These are phyloP conservation scores for Geopyxis carbonaria DNA, from an alignment of 495 filamentous ascomycete genomes.

Conservation along the genomic window DNA sequence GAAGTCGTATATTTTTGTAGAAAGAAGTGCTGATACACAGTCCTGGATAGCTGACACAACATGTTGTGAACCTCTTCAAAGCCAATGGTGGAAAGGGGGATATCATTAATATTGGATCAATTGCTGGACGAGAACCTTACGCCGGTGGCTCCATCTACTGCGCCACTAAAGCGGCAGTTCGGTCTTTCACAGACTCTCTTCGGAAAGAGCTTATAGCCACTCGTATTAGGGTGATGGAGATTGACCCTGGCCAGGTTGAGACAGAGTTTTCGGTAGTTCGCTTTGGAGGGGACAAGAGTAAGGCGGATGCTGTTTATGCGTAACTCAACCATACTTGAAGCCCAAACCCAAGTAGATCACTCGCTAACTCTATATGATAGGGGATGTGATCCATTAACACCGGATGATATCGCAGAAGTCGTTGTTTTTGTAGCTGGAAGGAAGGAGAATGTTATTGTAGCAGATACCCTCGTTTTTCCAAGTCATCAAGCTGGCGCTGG, in stretches of 20 bases:
- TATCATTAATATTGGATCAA: slow-evolving; percentile 93
- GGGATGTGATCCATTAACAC: slow-evolving; percentile 76
- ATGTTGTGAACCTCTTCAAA: slow-evolving; percentile 70
- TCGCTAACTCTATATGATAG: slow-evolving; percentile 33
- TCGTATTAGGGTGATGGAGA: slow-evolving; percentile 73
- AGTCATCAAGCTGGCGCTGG: slow-evolving; percentile 60
- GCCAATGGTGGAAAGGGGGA: slow-evolving; percentile 71
- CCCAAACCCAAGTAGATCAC: background rate
- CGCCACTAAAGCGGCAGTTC: slow-evolving; percentile 84
- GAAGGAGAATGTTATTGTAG: slow-evolving; percentile 86
- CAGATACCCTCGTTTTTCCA: slow-evolving; percentile 80
- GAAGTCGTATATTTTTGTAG: background rate
- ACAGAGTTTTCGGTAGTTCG: slow-evolving; percentile 93
- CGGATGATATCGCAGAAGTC: slow-evolving; percentile 88
- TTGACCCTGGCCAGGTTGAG: slow-evolving; percentile 94
- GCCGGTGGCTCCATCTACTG: slow-evolving; percentile 89
- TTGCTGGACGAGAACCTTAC: slow-evolving; percentile 85
- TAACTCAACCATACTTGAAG: slow-evolving; percentile 30
- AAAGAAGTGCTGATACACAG: background rate
- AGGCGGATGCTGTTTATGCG: slow-evolving; percentile 93
- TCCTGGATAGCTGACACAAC: slow-evolving; percentile 59
- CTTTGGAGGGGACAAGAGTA: slow-evolving; percentile 79
- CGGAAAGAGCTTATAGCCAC: slow-evolving; percentile 78
- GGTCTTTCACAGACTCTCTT: slow-evolving; percentile 74
- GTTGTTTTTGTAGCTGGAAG: slow-evolving; percentile 80